Conservation (phyloP, 108 stramenopile species). For the Cyclotella baltica region DNA sequence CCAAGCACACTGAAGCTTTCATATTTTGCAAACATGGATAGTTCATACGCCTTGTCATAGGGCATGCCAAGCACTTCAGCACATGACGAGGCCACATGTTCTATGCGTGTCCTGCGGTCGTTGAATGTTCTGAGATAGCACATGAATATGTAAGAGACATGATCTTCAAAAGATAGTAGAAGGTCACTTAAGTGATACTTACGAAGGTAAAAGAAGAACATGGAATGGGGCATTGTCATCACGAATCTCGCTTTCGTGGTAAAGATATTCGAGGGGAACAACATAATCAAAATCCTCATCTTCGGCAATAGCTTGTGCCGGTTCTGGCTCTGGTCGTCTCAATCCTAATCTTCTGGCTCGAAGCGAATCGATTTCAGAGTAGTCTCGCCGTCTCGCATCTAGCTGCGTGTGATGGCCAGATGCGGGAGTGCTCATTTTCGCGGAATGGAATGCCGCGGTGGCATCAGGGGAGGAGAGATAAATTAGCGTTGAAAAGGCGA, state of each 20-base stretch:
- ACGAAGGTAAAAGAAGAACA: conserved; percentile 50
- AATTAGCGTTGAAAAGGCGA: neutral
- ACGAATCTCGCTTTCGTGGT: conserved; percentile 20
- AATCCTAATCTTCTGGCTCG: conserved; percentile 4
- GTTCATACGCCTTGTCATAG: conserved; percentile 25
- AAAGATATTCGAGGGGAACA: conserved; percentile 35
- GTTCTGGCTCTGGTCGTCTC: neutral
- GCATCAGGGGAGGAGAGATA: neutral
- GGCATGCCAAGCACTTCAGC: conserved; percentile 19
- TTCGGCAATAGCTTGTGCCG: neutral
- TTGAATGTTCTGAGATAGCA: conserved; percentile 31
- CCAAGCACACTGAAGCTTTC: conserved; percentile 37
- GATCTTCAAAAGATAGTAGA: neutral
- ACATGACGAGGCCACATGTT: conserved; percentile 30
- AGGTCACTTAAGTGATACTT: conserved; percentile 4
- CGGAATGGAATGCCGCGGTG: neutral
- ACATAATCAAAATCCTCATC: neutral
- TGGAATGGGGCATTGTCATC: conserved; percentile 42
- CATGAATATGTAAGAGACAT: neutral
- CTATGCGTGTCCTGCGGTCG: conserved; percentile 14
- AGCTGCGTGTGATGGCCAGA: neutral
- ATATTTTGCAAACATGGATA: conserved; percentile 45
- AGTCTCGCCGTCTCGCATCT: neutral
- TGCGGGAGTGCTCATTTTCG: neutral
- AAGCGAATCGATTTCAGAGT: conserved; percentile 1